Base-by-base conservation (phyloP, 2,329 filamentous ascomycete genomes). In the Leptodontidium sp. region DNA sequence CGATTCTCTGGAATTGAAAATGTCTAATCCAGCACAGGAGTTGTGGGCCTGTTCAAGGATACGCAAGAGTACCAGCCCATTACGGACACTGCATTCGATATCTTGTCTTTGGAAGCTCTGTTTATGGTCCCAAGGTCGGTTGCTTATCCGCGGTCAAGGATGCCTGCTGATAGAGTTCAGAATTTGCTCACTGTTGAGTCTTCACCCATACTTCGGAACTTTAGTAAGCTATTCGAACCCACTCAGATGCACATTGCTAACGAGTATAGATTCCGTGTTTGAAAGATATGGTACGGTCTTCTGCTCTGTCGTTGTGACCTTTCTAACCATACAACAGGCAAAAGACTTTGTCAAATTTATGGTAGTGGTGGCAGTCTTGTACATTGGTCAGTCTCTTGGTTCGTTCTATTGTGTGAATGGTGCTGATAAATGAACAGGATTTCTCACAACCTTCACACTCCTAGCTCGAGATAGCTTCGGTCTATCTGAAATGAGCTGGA, bases 131-230 rank as follows among this genome's bases (percentile, higher is more conserved):
- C 94, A 52, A 84, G 88, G 83, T 84, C 75, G 73, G 78, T 65
- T 47, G 8, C 66, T 29, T 45, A 59, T 35, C 32, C 12, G 49
- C 14, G 53, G 1, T 15, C 12, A 4, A 12, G 15, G 5, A 38
- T 12, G 35, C 32, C 8, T 11, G 57, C 69, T 75, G 61, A 71
- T 24, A 65, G 35, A 43, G 55, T 21, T 15, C 17, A 90, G 93
- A 69, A 91, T 97, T 73, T 97, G 91, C 81, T 97, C 94, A 15
- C 86, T 98, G 64, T 85, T 97, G 71, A 95, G 92, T 77, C 80
- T 98, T 72, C 93, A 93, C 75, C 93, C 93, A 1, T 97, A 97
- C 78, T 98, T 96, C 86, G 94, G 93, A 52, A 96, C 92, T 0
- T 80, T 96, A 61, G 82, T 85, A 76, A 52, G 72, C 63, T 59